phyloP scores from a whole-genome alignment of 2,329 filamentous ascomycete species.

The Tricladium varicosporioides region DNA sequence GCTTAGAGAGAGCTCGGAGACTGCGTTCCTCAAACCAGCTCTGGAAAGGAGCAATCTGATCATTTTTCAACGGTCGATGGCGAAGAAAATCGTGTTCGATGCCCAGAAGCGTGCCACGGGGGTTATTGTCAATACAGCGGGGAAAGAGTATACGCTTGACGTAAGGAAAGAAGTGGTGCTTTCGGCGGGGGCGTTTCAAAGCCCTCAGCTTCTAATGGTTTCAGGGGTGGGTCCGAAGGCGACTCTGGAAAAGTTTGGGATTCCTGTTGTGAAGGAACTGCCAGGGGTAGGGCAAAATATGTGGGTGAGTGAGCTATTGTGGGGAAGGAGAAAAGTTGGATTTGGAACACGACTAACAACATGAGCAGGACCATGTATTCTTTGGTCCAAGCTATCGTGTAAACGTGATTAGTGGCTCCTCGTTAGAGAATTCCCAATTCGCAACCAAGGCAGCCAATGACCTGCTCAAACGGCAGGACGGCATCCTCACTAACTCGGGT shows the following conservation, averaged over 20 bases:
- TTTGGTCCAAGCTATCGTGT: constrained; percentile 8
- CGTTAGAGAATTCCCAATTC: constrained; percentile 3
- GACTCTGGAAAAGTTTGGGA: constrained; percentile 43
- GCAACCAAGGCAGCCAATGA: not conserved
- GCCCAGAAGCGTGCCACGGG: not conserved
- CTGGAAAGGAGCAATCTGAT: not conserved
- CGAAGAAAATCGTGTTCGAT: not conserved
- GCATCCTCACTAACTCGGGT: constrained; percentile 11
- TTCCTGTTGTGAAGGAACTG: constrained; percentile 43
- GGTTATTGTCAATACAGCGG: not conserved
- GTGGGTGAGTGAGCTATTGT: constrained; percentile 28
- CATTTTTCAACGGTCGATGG: not conserved
- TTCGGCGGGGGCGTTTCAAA: constrained; percentile 47
- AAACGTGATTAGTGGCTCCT: constrained; percentile 3
- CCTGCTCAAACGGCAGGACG: not conserved
- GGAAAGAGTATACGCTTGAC: constrained; percentile 20
- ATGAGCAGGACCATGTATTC: constrained; percentile 35
- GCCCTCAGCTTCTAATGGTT: constrained; percentile 48
- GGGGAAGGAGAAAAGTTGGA: too few species aligned
- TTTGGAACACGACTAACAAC: too few species aligned
- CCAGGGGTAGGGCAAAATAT: constrained; percentile 51
- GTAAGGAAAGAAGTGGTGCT: not conserved
- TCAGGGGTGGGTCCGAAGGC: constrained; percentile 44
- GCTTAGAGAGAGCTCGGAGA: constrained; percentile 36
- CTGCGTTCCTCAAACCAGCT: constrained; percentile 34